phyloP scores from a whole-genome alignment of 805 yeast genomes.

The Hanseniaspora occidentalis region DNA sequence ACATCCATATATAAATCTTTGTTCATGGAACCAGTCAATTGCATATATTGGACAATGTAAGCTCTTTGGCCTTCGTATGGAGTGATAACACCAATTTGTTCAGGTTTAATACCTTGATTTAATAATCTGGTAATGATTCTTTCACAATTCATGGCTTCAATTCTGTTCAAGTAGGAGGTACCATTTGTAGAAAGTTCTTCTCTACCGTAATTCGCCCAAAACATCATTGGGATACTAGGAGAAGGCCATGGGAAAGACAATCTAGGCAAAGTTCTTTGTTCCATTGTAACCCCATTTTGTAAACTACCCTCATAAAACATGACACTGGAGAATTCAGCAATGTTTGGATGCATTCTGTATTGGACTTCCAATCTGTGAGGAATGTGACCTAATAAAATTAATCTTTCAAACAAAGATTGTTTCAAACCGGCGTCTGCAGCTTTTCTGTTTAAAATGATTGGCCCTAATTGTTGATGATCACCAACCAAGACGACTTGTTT shows the following conservation, averaged over 20 bases:
- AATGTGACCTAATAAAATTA: constrained; percentile 54
- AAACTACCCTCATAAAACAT: constrained; percentile 87
- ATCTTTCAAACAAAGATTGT: constrained; percentile 79
- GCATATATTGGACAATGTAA: constrained; percentile 67
- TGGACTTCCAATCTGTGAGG: constrained; percentile 86
- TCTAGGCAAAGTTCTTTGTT: constrained; percentile 44
- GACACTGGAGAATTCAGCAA: constrained; percentile 79
- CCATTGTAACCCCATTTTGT: constrained; percentile 82
- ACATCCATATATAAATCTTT: constrained; percentile 54
- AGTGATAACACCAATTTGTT: constrained; percentile 83
- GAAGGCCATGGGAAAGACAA: constrained; percentile 88
- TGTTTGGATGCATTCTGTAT: constrained; percentile 86
- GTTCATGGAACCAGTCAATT: constrained; percentile 53
- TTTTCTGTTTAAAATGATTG: constrained; percentile 66
- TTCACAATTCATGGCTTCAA: constrained; percentile 84
- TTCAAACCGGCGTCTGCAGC: constrained; percentile 81
- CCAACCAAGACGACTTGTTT: constrained; percentile 85
- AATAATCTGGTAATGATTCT: constrained; percentile 60
- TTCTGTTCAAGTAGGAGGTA: constrained; percentile 68
- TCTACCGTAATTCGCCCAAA: constrained; percentile 81
- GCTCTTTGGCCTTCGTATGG: constrained; percentile 94
- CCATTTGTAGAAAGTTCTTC: constrained; percentile 82
- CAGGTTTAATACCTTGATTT: constrained; percentile 64
- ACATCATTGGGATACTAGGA: constrained; percentile 80
- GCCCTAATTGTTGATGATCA: constrained; percentile 93